These are phyloP conservation scores for Solanum phureja DNA, from an alignment of 257 asterid genomes.

Conservation along the genomic window DNA sequence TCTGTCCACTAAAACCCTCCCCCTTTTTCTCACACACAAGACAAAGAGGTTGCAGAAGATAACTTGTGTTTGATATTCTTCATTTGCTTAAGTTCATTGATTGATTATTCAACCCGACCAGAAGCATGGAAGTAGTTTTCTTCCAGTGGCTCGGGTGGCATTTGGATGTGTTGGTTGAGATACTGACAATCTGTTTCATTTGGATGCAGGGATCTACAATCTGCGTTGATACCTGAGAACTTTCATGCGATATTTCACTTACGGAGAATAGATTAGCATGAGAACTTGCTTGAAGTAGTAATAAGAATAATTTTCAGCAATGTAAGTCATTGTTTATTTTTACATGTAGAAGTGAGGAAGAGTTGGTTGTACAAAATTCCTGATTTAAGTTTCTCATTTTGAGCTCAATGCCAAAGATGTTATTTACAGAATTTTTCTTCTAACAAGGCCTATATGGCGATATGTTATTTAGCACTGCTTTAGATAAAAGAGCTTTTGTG, in stretches of 20 bases:
- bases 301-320: not conserved
- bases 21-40: not conserved
- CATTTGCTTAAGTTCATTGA: not conserved
- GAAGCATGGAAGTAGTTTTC: not conserved
- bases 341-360: not conserved
- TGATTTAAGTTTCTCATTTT: not conserved
- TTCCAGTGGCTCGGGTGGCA: not conserved
- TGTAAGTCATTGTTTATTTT: not conserved
- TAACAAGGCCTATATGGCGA: not conserved
- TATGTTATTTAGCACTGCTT: not conserved
- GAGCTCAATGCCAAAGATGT: not conserved
- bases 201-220: conserved; percentile 1
- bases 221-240: not conserved
- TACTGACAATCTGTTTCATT: not conserved
- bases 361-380: not conserved
- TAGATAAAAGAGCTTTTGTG: not conserved
- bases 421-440: not conserved
- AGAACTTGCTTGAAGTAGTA: not conserved
- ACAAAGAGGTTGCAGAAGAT: not conserved
- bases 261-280: too few relatives aligned
- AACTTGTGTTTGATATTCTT: not conserved
- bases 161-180: not conserved
- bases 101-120: not conserved
- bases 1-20: not conserved
- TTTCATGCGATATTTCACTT: not conserved